Evolutionary conservation across 2,329 filamentous ascomycete genomes (phyloP).

Genomic region (Botrytis elliptica): DNA sequence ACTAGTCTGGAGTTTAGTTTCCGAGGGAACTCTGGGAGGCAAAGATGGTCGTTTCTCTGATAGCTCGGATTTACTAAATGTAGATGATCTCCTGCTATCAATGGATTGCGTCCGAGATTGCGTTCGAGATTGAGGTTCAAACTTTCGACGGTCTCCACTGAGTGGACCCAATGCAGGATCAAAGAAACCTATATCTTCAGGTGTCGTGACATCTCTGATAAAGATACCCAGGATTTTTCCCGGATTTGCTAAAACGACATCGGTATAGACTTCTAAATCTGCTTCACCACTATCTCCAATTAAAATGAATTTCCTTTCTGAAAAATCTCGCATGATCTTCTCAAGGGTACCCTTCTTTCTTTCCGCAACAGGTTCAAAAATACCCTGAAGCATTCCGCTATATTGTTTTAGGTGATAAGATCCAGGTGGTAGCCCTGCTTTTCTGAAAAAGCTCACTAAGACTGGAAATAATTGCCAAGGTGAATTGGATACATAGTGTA

Average conservation of each 20-base stretch:
- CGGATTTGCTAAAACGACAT: conserved; percentile 81
- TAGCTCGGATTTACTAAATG: conserved; percentile 22
- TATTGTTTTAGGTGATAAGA: conserved; percentile 97
- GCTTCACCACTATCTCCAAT: conserved; percentile 96
- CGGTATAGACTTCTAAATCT: conserved; percentile 94
- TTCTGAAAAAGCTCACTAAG: conserved; percentile 77
- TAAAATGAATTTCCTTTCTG: conserved; percentile 81
- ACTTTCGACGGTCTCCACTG: conserved; percentile 30
- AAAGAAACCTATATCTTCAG: conserved; percentile 72
- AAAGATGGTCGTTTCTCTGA: conserved; percentile 32
- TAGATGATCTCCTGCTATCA: conserved; percentile 28
- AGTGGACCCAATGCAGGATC: conserved; percentile 48
- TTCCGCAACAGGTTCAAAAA: conserved; percentile 96
- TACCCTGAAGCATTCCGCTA: conserved; percentile 93
- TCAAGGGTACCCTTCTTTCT: conserved; percentile 87
- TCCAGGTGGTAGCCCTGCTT: conserved; percentile 77
- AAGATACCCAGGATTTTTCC: conserved; percentile 81
- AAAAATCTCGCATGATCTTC: conserved; percentile 84
- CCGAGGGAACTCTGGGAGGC: conserved; percentile 32
- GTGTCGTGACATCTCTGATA: conserved; percentile 91
- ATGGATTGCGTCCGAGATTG: conserved; percentile 26
- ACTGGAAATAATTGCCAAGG: conserved; percentile 97
- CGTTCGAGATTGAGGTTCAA: conserved; percentile 23
- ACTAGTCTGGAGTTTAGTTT: conserved; percentile 38
- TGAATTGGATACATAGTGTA: conserved; percentile 99